Conservation (phyloP, 257 asterid genomes). For the Solanum bukasovii region DNA sequence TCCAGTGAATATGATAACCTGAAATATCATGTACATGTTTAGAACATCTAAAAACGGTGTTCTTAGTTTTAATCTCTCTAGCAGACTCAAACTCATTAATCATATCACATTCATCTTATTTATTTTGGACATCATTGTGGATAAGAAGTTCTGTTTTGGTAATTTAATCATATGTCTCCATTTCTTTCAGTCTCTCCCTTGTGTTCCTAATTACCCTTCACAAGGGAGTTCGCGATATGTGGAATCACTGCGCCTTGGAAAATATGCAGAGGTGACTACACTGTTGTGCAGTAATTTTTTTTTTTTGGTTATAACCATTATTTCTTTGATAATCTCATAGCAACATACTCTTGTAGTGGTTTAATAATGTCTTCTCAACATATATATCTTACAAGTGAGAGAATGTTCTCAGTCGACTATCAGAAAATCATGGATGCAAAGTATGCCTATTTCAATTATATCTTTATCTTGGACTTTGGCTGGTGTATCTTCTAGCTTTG, state of each 20-base stretch:
- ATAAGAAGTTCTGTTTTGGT: neutral
- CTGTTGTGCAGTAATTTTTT: neutral
- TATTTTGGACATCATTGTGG: neutral
- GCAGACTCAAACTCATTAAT: neutral
- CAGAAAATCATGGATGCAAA: neutral
- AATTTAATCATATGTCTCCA: constrained; percentile 6
- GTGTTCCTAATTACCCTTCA: constrained; percentile 61
- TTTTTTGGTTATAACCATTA: neutral
- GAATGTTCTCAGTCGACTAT: neutral
- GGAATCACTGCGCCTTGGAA: constrained; percentile 63
- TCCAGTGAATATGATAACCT: neutral
- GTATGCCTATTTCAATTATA: neutral
- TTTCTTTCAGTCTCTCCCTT: constrained; percentile 62
- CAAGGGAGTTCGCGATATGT: constrained; percentile 26
- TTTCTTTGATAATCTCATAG: constrained; percentile 4
- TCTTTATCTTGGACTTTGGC: neutral
- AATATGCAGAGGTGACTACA: constrained; percentile 69
- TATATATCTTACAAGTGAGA: neutral
- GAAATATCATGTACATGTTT: neutral
- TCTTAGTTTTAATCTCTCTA: neutral
- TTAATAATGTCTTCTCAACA: constrained; percentile 48
- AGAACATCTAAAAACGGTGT: neutral
- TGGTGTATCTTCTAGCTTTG: neutral
- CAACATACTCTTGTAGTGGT: constrained; percentile 39
- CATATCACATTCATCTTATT: neutral